These are phyloP conservation scores for Lactifluus piperatus DNA, from an alignment of 768 basidiomycete genomes.

Conservation along the genomic window DNA sequence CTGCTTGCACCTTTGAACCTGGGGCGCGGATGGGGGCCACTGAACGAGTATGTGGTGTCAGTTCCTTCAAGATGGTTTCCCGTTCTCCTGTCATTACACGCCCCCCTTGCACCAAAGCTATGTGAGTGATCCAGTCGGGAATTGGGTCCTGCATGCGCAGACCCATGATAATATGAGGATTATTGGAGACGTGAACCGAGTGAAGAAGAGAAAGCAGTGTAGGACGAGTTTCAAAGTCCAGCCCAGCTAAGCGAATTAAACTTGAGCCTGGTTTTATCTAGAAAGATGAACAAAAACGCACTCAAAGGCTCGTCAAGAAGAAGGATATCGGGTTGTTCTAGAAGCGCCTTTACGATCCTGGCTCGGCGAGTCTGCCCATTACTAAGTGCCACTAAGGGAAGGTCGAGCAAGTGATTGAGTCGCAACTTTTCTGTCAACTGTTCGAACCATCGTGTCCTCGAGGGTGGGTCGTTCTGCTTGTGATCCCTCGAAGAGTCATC, in stretches of 20 bases:
- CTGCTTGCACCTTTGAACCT: slow-evolving; percentile 20
- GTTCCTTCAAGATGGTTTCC: slow-evolving; percentile 31
- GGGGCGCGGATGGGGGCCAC: background rate
- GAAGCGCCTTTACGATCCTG: slow-evolving; percentile 67
- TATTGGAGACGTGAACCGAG: slow-evolving; percentile 37
- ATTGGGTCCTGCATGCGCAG: slow-evolving; percentile 62
- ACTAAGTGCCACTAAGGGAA: slow-evolving; percentile 78
- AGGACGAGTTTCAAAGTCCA: slow-evolving; percentile 56
- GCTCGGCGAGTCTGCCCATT: slow-evolving; percentile 91
- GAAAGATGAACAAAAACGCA: slow-evolving; percentile 28
- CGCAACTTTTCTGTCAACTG: slow-evolving; percentile 47
- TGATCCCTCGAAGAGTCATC: background rate
- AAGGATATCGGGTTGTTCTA: slow-evolving; percentile 62
- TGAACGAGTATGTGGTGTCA: background rate
- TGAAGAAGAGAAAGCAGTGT: slow-evolving; percentile 46
- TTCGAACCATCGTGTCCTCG: slow-evolving; percentile 34
- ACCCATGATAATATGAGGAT: slow-evolving; percentile 57
- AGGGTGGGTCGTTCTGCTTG: slow-evolving; percentile 17
- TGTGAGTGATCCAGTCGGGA: slow-evolving; percentile 64
- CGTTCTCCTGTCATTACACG: slow-evolving; percentile 45
- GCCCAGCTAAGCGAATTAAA: slow-evolving; percentile 51
- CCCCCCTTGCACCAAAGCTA: slow-evolving; percentile 45
- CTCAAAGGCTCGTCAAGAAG: slow-evolving; percentile 91
- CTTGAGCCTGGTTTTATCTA: background rate
- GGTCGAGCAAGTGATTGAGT: slow-evolving; percentile 56